Conservation (phyloP, 2,329 filamentous ascomycete genomes). For the Fusarium aywerte region DNA sequence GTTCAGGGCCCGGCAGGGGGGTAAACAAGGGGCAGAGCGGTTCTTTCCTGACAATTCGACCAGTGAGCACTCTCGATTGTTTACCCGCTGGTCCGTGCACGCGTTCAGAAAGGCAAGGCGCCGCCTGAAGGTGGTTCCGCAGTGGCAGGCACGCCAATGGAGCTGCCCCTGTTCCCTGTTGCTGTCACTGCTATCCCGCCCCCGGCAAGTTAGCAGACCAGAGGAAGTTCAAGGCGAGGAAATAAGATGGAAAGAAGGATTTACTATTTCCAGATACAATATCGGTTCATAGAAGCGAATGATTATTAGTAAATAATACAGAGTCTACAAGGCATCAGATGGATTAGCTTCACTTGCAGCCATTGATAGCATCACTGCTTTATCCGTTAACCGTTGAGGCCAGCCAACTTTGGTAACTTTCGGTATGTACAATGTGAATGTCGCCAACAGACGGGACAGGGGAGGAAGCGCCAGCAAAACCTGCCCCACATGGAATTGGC, state of each 20-base stretch:
- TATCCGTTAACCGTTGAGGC: constrained; percentile 16
- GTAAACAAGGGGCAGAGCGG: constrained; percentile 44
- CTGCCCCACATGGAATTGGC: constrained; percentile 28
- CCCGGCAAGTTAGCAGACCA: background rate
- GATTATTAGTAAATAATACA: background rate
- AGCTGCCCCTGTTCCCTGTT: constrained; percentile 27
- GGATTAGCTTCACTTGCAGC: background rate
- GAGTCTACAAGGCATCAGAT: background rate
- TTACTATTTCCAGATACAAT: background rate
- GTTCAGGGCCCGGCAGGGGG: constrained; percentile 37
- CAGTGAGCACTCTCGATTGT: constrained; percentile 50
- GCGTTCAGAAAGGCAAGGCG: constrained; percentile 46
- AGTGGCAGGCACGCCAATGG: constrained; percentile 31
- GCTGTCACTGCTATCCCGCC: constrained; percentile 10
- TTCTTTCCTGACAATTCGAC: constrained; percentile 37
- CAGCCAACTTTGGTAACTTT: constrained; percentile 33
- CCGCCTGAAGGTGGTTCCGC: constrained; percentile 33
- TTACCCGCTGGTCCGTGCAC: constrained; percentile 49
- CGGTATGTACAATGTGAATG: constrained; percentile 3
- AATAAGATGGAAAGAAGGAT: constrained; percentile 10
- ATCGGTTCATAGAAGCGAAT: background rate
- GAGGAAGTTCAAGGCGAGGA: constrained; percentile 8
- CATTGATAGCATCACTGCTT: background rate
- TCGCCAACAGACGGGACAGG: constrained; percentile 22
- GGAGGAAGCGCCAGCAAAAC: constrained; percentile 5